Percentiles rank a stretch among this genome's conserved stretches.
phyloP scores from a whole-genome alignment of 2,329 filamentous ascomycete species.

The Colletotrichum godetiae region DNA sequence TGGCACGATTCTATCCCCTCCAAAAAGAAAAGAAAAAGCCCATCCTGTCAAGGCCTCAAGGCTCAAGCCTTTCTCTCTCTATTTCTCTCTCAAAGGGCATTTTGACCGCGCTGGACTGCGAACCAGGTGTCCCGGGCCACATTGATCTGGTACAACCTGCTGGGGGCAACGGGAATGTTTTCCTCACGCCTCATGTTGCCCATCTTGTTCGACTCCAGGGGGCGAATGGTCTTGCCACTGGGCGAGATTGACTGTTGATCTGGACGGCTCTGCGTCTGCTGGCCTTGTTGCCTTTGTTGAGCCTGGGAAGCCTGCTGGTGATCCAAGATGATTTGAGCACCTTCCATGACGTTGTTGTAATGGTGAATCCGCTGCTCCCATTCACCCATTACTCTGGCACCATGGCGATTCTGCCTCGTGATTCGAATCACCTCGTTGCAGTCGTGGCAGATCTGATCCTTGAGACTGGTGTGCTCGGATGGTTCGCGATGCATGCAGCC shows the following conservation, averaged over 20 bases:
- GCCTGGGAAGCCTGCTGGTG: not conserved
- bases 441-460: constrained; percentile 35
- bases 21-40: no score
- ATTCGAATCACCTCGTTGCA: constrained; percentile 15
- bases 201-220: constrained; percentile 33
- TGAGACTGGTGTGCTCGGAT: constrained; percentile 12
- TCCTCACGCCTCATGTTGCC: constrained; percentile 37
- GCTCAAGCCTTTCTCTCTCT: not conserved
- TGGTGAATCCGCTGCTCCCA: not conserved
- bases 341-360: not conserved
- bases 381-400: not conserved
- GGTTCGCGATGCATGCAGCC: constrained; percentile 1
- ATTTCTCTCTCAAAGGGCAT: not conserved
- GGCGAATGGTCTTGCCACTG: constrained; percentile 19
- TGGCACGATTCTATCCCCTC: not conserved
- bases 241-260: constrained; percentile 9
- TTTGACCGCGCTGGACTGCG: not conserved
- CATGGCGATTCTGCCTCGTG: not conserved
- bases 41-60: not conserved
- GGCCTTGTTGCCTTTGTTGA: not conserved
- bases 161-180: constrained; percentile 21
- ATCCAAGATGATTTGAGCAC: not conserved
- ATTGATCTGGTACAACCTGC: constrained; percentile 10
- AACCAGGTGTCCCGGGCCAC: not conserved
- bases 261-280: constrained; percentile 1